phyloP scores from a whole-genome alignment of 1,284 basidiomycete species.

The Cystobasidiaceae sp. region DNA sequence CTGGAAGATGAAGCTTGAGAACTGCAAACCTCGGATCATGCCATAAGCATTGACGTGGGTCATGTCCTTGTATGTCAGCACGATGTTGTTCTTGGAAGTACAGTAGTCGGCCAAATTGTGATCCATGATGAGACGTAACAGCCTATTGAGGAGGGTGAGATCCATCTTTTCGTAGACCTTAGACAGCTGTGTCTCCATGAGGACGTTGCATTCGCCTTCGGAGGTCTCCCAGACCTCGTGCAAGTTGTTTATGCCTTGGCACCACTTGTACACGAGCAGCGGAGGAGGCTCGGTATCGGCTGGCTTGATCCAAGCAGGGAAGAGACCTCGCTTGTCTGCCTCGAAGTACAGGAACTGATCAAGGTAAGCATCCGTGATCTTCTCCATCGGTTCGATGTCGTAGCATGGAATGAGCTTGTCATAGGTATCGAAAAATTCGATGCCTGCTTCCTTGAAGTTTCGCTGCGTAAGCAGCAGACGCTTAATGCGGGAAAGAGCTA shows the following conservation, averaged over 20 bases:
- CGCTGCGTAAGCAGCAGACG: conserved; percentile 88
- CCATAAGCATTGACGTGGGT: conserved; percentile 87
- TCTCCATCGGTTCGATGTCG: conserved; percentile 96
- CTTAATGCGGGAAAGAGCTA: conserved; percentile 86
- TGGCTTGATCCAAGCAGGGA: conserved; percentile 97
- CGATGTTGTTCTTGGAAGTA: conserved; percentile 94
- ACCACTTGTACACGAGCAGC: conserved; percentile 94
- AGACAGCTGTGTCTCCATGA: conserved; percentile 94
- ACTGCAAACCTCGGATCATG: conserved; percentile 88
- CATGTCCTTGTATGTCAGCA: conserved; percentile 90
- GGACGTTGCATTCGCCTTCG: conserved; percentile 90
- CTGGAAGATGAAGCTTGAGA: conserved; percentile 90
- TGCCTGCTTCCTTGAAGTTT: conserved; percentile 96
- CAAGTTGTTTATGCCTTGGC: conserved; percentile 86
- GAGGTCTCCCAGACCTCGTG: conserved; percentile 95
- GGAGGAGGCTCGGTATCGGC: conserved; percentile 94
- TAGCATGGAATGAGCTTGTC: conserved; percentile 97
- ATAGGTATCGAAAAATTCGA: conserved; percentile 58
- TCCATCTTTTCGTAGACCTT: conserved; percentile 98
- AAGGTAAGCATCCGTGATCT: conserved; percentile 94
- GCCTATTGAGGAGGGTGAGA: conserved; percentile 83
- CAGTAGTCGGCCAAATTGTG: conserved; percentile 98
- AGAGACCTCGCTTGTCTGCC: conserved; percentile 90
- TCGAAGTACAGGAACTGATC: conserved; percentile 51
- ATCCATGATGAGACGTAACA: conserved; percentile 87